Base-by-base conservation (phyloP, 306 rosid genomes). In the Malus sieversii region DNA sequence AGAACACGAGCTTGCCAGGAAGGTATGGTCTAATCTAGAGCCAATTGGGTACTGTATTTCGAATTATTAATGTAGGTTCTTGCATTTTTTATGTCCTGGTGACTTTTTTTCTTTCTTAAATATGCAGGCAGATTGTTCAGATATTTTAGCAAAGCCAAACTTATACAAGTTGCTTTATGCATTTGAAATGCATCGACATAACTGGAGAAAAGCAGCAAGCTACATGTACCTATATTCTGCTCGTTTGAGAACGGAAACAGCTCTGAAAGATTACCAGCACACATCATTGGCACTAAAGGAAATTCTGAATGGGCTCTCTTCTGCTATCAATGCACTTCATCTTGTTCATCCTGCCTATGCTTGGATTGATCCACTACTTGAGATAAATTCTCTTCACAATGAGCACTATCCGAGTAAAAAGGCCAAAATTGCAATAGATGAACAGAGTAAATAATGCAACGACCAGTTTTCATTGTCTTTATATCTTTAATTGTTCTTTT, bases 1-100 rank as follows among this genome's bases (percentile, higher is more conserved):
- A n/a, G 98, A 95, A 85, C 96, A 92, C 78, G 98, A 95, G 92
- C 97, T 95, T 85, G 86, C 88, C 53, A 85, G 96, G 96, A 95
- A 95, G 98, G 98, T 94, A 84, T 77, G 58, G 68, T 70, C 30
- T 79, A 60, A 74, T 70, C 64, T 45, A 63, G 60, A 75, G 70
- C 70, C 52, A 44, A 58, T 78, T 58, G n/a, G 55, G 14, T 62
- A 73, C 77, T 62, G 52, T 78, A 51, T 70, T 80, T 76, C 53
- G 14, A 35, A 85, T 55, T 70, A 79, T 76, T 45, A 27, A 27
- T 85, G 30, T 71, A 30, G 27, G 30, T 73, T 76, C 46, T 53
- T 76, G 62, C 51, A 57, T 57, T 66, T 69, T 66, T 69, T 51
- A 72, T 70, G 32, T 38, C 60, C 46, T 57, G 42, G 23, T 64